These are phyloP conservation scores for Aspergillus latus DNA, from an alignment of 2,329 filamentous ascomycete genomes.

Conservation along the genomic window DNA sequence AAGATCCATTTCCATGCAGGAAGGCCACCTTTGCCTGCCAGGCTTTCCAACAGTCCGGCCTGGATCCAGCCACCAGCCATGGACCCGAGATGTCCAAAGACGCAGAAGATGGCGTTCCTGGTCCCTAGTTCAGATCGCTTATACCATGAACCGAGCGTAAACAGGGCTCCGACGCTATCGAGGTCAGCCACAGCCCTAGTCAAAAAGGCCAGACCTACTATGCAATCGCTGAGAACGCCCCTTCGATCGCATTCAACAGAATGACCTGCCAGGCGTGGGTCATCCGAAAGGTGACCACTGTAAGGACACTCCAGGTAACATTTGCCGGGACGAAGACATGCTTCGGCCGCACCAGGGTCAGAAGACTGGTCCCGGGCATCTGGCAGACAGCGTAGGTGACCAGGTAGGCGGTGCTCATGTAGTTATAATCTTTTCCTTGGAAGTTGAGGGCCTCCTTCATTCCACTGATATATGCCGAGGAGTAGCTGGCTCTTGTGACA, in stretches of 20 bases:
- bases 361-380: conserved; percentile 46
- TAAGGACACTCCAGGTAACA: conserved; percentile 47
- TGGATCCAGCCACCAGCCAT: conserved; percentile 51
- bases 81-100: conserved; percentile 45
- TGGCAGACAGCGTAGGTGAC: conserved; percentile 48
- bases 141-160: conserved; percentile 49
- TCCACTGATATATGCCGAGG: conserved; percentile 45
- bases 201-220: conserved; percentile 26
- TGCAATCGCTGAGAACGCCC: conserved; percentile 46
- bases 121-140: conserved; percentile 47
- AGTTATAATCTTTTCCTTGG: conserved; percentile 43
- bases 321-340: conserved; percentile 48
- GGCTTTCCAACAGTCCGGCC: conserved; percentile 39
- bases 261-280: conserved; percentile 47
- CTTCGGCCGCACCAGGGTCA: conserved; percentile 40
- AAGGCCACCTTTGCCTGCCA: conserved; percentile 38
- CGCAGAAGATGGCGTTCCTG: conserved; percentile 32
- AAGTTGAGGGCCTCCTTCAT: conserved; percentile 43
- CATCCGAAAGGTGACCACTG: conserved; percentile 46
- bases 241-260: conserved; percentile 47
- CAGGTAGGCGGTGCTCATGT: conserved; percentile 40
- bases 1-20: conserved; percentile 48
- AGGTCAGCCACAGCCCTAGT: neutral
- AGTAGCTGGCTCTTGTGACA: conserved; percentile 47
- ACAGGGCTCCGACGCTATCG: conserved; percentile 43